Evolutionary conservation across 1,284 basidiomycete genomes (phyloP).

Genomic region (Malassezia cuniculi): DNA sequence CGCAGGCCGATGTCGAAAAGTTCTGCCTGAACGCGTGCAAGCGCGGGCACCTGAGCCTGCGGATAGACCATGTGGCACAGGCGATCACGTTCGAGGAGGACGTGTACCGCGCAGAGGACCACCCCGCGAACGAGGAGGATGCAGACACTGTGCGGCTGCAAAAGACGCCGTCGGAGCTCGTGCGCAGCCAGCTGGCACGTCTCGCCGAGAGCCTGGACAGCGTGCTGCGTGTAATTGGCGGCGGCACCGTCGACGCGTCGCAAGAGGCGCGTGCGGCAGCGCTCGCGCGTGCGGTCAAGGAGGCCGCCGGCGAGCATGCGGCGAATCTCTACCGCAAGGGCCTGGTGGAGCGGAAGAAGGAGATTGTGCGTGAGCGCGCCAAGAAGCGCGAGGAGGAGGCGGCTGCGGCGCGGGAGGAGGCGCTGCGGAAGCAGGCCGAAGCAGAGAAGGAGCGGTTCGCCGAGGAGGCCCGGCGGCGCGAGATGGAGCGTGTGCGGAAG

Average conservation of each 20-base stretch:
- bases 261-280: constrained; percentile 28
- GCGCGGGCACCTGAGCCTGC: constrained; percentile 72
- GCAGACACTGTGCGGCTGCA: constrained; percentile 36
- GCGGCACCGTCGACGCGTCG: constrained; percentile 20
- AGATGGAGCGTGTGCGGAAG: constrained; percentile 63
- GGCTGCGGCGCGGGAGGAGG: constrained; percentile 63
- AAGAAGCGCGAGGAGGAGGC: constrained; percentile 84
- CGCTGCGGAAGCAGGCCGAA: constrained; percentile 50
- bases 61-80: constrained; percentile 76
- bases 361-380: constrained; percentile 72
- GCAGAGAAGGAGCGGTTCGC: constrained; percentile 59
- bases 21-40: constrained; percentile 86
- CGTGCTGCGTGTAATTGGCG: constrained; percentile 36
- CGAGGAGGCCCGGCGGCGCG: constrained; percentile 61
- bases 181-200: constrained; percentile 41
- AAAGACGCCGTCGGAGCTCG: constrained; percentile 39
- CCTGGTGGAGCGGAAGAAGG: constrained; percentile 71
- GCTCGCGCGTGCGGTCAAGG: constrained; percentile 33
- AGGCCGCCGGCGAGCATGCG: constrained; percentile 40
- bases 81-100: constrained; percentile 77
- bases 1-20: constrained; percentile 46
- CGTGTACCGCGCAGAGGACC: constrained; percentile 35
- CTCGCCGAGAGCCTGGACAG: constrained; percentile 39
- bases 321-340: constrained; percentile 37
- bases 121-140: constrained; percentile 30